Evolutionary conservation across 768 basidiomycete species (phyloP), one percentile per base, ranked within the genome.

Genomic region (Calocybe gangraenosa): DNA sequence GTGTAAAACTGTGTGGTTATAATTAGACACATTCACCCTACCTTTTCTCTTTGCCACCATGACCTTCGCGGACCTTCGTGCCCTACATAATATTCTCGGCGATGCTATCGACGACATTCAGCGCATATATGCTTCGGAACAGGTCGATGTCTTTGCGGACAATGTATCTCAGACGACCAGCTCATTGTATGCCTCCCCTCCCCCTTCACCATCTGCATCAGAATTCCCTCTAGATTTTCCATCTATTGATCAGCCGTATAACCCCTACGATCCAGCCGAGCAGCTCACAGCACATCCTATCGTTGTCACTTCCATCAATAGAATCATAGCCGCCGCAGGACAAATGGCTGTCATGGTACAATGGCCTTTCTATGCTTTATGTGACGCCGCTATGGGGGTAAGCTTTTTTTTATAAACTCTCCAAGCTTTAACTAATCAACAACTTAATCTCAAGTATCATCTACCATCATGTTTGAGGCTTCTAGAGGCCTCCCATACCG

Each of bases 401-500:
- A 49, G 82, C 68, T 40, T 46, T 39, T 2, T 15, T 17, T 11
- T 5, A 5, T 4, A 38, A 39, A 47, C 28, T 18, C 18, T 33
- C 2, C 25, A 9, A 45, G 28, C 18, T 32, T 25, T 40, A 31
- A 25, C 34, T 13, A 18, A 23, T 23, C 39, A 25, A 22, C 40
- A 25, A 15, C 18, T 42, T 18, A 31, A 15, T 30, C 23, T 42
- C n/a, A 46, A 87, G 83, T 87, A 87, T 54, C 82, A 86, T 56
- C 68, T 89, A 14, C 84, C 87, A 0, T 78, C 84, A 3, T 87
- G 84, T 56, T 68, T 90, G 62, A 79, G 86, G 15, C 70, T 89
- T 23, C 60, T 89, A 13, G 86, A 89, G 58, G 81, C 82, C 3
- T 75, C 84, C 1, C 82, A 88, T 56, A 73, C 79, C 20, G 74